Percentiles rank a stretch among this genome's conserved stretches.
phyloP scores from a whole-genome alignment of 495 filamentous ascomycete species.

The Amphirosellinia nigrospora region DNA sequence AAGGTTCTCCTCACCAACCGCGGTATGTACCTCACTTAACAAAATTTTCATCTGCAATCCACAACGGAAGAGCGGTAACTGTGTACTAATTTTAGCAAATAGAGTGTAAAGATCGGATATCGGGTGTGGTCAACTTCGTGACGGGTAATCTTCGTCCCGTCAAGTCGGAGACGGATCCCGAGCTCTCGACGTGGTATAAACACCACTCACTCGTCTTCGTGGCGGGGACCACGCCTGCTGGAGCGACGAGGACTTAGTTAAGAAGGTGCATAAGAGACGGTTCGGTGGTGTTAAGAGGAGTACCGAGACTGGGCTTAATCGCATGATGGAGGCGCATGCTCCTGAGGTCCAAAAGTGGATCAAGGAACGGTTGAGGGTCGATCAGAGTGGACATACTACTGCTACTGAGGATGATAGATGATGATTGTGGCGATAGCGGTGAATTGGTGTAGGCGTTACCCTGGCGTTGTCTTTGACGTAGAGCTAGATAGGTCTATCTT shows the following conservation, averaged over 20 bases:
- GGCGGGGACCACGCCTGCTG: constrained; percentile 72
- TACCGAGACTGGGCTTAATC: constrained; percentile 57
- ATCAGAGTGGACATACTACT: constrained; percentile 40
- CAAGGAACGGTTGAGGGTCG: constrained; percentile 45
- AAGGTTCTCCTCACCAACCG: constrained; percentile 71
- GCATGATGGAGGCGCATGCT: constrained; percentile 68
- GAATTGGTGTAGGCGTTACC: background rate
- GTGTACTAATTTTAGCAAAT: constrained; percentile 14
- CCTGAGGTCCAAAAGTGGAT: constrained; percentile 64
- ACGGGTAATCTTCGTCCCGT: constrained; percentile 70
- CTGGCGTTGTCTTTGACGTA: background rate
- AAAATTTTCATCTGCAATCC: background rate
- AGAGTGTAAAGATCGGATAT: constrained; percentile 54
- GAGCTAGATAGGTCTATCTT: background rate
- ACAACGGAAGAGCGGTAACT: background rate
- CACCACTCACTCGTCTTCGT: constrained; percentile 78
- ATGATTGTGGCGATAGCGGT: background rate
- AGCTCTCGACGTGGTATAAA: constrained; percentile 74
- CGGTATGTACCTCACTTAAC: constrained; percentile 49
- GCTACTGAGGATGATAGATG: constrained; percentile 45
- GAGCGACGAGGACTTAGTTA: constrained; percentile 57
- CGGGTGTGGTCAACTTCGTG: constrained; percentile 63
- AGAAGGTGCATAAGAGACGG: constrained; percentile 67
- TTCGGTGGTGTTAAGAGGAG: constrained; percentile 69
- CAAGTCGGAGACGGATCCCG: constrained; percentile 65